Base-by-base conservation (phyloP, 176 grass and related monocot species). In the Eragrostis curvula region DNA sequence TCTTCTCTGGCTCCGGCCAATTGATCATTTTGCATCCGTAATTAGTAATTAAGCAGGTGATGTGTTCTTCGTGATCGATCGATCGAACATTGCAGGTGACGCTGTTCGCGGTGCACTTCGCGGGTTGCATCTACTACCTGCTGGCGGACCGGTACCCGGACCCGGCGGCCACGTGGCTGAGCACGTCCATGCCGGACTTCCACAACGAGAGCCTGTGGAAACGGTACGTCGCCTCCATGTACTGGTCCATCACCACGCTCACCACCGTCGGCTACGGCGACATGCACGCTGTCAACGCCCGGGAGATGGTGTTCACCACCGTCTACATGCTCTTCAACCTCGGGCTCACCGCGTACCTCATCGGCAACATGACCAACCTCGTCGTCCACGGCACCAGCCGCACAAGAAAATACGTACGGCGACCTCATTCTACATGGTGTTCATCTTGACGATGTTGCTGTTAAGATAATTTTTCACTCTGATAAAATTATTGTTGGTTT, bases 331-430 rank as follows among this genome's bases (percentile, higher is more conserved):
- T 98, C 71, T 98, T 98, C 66, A 95, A 98, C 86, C 92, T 98
- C 39, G 90, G 96, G 6, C 80, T 95, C 78, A 93, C 96, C 28
- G 96, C 96, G 1, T 98, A 98, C 92, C 85, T 98, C 68, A 98
- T 95, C 51, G 96, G 96, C 75, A 98, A 98, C 79, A 98, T 98
- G 96, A 95, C 96, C 68, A 93, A 98, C 81, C 88, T 98, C 66
- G 92, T 98, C 16, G 96, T 98, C 15, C 90, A 95, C 12, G 78
- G 88, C n/a, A 95, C 92, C 47, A 85, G 92, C 79, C 90, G 92
- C n/a, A 95, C 96, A 9, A 71, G 92, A 52, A 81, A 78, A 84
- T 98, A 89, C 42, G 89, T 97, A 46, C 24, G 44, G 2, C 56
- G 6, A 5, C 20, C n/a, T n/a, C n/a, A n/a, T n/a, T n/a, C n/a